Evolutionary conservation across 139 green algal genomes (phyloP), one percentile per base, ranked within the genome.

Genomic region (Nannochloris sp.): DNA sequence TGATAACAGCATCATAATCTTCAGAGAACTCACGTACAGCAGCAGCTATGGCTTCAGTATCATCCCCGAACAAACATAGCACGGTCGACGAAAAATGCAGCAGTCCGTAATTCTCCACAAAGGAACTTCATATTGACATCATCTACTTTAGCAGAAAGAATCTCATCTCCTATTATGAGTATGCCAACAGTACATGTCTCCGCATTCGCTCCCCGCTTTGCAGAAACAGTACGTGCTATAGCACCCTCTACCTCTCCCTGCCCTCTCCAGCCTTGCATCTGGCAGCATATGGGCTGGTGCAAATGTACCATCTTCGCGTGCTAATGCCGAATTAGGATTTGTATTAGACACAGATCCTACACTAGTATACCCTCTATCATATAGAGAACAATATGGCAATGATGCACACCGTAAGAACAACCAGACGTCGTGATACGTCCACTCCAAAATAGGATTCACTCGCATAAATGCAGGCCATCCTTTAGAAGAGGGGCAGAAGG

Each of bases 381-480:
- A 97, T 6, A 97, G 83, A 12, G 12, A 64, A 76, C 91, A 96
- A 83, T 93, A 96, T 1, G 81, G 77, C 15, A 85, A 67, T 0
- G 46, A 2, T 2, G 62, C 67, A 6, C 38, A 53, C 3, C 70
- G 67, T 35, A 98, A 81, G 75, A 97, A 96, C 8, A 68, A 54
- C 92, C 92, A 98, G n/a, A 98, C 89, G 47, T 96, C 87, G 39
- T 79, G 63, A 72, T 96, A 97, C 23, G 55, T 82, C 92, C 91
- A 98, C 68, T 94, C 81, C 35, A 97, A 67, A 30, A 98, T 90
- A 30, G 92, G 92, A 75, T 98, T 98, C 30, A 98, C 81, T 8
- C 93, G 79, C 93, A 98, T 97, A 81, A 98, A 98, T 54, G 87
- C 65, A 9, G 92, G 92, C 93, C 93, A 98, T 58, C 85, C 92